These are phyloP conservation scores for Diaporthe batatas DNA, from an alignment of 2,329 filamentous ascomycete genomes.

Conservation along the genomic window DNA sequence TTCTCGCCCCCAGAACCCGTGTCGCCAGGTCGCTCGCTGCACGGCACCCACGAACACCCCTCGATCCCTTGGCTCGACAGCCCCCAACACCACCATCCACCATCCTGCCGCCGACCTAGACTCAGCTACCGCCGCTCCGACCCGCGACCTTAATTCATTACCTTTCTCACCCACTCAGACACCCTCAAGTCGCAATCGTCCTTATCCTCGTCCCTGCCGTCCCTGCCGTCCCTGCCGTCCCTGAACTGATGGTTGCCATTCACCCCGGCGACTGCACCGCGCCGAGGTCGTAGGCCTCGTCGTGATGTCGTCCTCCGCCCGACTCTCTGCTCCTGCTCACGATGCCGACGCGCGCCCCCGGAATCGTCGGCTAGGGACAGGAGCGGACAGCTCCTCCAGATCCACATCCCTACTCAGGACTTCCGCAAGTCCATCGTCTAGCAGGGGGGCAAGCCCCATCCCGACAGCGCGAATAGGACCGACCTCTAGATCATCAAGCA, in stretches of 20 bases:
- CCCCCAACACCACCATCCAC: constrained; percentile 13
- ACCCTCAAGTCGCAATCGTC: background rate
- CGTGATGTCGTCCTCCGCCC: constrained; percentile 59
- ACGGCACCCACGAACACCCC: constrained; percentile 12
- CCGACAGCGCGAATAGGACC: constrained; percentile 57
- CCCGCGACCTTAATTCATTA: background rate
- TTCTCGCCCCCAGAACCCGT: background rate
- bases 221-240: constrained; percentile 17
- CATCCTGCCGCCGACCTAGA: background rate
- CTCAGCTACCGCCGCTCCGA: background rate
- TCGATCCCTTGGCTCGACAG: constrained; percentile 27
- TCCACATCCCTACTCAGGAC: constrained; percentile 48
- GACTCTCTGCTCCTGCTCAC: constrained; percentile 57
- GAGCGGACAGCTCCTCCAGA: constrained; percentile 47
- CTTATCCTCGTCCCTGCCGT: constrained; percentile 16
- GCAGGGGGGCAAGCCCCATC: constrained; percentile 61
- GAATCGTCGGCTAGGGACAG: constrained; percentile 60
- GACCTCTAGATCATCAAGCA: constrained; percentile 46
- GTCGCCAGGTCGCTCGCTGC: no score
- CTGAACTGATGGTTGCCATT: constrained; percentile 47
- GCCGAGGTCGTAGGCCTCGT: constrained; percentile 48
- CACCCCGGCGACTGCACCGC: constrained; percentile 46
- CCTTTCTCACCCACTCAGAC: background rate
- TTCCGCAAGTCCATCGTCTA: constrained; percentile 50
- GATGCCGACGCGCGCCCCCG: constrained; percentile 63